phyloP scores from a whole-genome alignment of 2,329 filamentous ascomycete genomes.

The Talaromyces albobiverticillius region DNA sequence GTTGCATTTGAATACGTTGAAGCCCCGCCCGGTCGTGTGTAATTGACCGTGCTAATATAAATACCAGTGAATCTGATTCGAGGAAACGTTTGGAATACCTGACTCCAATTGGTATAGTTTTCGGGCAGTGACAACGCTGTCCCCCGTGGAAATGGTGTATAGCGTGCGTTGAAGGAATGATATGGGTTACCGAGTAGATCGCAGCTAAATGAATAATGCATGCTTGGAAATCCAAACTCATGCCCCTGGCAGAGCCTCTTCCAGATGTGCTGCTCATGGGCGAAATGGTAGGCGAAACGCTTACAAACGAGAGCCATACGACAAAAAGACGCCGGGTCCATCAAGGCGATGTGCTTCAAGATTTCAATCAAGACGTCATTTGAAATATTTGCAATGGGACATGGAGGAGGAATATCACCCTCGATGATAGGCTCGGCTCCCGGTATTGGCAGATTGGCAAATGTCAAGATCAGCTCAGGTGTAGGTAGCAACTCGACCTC shows the following conservation, averaged over 20 bases:
- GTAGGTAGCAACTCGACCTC: constrained; percentile 49
- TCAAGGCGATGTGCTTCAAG: constrained; percentile 67
- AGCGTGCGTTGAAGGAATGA: constrained; percentile 29
- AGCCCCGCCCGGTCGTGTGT: constrained; percentile 76
- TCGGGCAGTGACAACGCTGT: constrained; percentile 30
- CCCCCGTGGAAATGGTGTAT: constrained; percentile 34
- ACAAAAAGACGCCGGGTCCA: constrained; percentile 73
- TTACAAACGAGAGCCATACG: constrained; percentile 81
- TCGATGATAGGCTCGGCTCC: constrained; percentile 67
- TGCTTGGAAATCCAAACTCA: constrained; percentile 75
- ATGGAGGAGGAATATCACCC: constrained; percentile 69
- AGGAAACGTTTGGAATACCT: constrained; percentile 77
- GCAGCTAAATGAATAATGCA: constrained; percentile 76
- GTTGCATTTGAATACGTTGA: constrained; percentile 64
- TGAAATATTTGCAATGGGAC: constrained; percentile 73
- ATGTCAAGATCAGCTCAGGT: constrained; percentile 71
- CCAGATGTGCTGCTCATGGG: constrained; percentile 84
- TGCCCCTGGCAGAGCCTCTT: constrained; percentile 66
- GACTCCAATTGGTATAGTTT: constrained; percentile 53
- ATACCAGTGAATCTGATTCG: constrained; percentile 90
- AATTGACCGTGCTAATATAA: constrained; percentile 97
- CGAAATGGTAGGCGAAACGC: constrained; percentile 77
- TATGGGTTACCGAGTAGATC: constrained; percentile 51
- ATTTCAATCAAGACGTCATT: constrained; percentile 83
- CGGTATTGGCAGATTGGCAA: constrained; percentile 67